phyloP scores from a whole-genome alignment of 202 grass and related monocot species.

The Saccharum hybrid region DNA sequence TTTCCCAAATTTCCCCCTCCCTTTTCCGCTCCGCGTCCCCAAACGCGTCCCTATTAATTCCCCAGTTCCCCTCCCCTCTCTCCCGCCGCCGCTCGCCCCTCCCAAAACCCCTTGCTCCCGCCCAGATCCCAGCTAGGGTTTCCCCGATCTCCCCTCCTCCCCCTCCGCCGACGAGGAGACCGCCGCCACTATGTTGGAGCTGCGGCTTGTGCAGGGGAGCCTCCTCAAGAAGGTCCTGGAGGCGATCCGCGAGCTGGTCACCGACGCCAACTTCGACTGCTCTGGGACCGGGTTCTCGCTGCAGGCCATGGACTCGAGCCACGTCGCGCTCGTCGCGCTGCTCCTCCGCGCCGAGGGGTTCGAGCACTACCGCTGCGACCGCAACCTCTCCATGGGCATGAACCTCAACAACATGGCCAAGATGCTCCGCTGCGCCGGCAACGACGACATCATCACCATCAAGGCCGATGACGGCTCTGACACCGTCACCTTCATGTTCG shows the following conservation, averaged over 20 bases:
- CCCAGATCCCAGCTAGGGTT: constrained; percentile 38
- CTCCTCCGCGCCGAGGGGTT: constrained; percentile 88
- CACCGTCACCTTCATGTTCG: constrained; percentile 97
- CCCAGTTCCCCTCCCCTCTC: too few relatives aligned
- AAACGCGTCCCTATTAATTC: constrained; percentile 39
- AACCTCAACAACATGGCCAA: constrained; percentile 93
- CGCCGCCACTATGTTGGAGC: constrained; percentile 62
- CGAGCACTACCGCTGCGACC: constrained; percentile 98
- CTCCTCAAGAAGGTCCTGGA: constrained; percentile 93
- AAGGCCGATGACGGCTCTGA: constrained; percentile 89
- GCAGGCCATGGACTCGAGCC: constrained; percentile 92
- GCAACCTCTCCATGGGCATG: constrained; percentile 95
- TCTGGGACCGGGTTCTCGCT: constrained; percentile 86
- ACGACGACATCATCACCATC: constrained; percentile 95
- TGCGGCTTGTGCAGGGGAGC: constrained; percentile 85
- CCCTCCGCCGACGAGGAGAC: not conserved
- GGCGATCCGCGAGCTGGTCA: constrained; percentile 76
- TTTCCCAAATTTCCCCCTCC: constrained; percentile 34
- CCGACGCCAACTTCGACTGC: constrained; percentile 95
- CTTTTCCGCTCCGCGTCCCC: constrained; percentile 29
- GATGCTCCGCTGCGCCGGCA: constrained; percentile 82
- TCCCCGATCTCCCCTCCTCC: constrained; percentile 2
- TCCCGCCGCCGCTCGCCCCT: not conserved
- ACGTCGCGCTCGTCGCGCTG: constrained; percentile 82
- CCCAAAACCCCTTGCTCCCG: not conserved